Evolutionary conservation across 345 rosid species (phyloP).

Genomic region (Carallia pectinifolia): DNA sequence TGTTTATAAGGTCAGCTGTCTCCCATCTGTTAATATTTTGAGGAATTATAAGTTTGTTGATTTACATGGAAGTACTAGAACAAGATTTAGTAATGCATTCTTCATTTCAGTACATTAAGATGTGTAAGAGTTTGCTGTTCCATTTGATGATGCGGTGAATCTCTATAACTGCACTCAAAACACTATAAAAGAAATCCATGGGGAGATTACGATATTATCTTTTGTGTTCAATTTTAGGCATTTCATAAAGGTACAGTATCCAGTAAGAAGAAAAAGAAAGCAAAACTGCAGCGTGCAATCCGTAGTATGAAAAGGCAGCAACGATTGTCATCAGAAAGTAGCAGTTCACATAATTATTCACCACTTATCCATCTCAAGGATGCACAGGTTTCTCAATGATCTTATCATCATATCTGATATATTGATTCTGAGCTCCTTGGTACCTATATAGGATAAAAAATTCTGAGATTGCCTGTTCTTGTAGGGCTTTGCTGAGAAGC

Average conservation of each 20-base stretch:
- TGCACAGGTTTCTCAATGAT: constrained; percentile 60
- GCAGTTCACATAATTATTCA: constrained; percentile 53
- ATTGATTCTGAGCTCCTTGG: neutral
- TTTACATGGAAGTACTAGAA: no score
- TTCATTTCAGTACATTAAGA: no score
- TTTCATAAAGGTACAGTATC: constrained; percentile 71
- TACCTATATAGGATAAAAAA: neutral
- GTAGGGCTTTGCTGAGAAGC: constrained; percentile 84
- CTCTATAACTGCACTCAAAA: neutral
- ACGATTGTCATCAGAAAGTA: constrained; percentile 56
- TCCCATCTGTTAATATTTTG: neutral
- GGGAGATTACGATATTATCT: neutral
- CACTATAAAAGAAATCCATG: neutral
- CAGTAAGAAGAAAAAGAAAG: constrained; percentile 97
- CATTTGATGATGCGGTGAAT: neutral
- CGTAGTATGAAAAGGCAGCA: constrained; percentile 80
- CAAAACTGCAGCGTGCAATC: constrained; percentile 78
- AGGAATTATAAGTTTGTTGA: neutral
- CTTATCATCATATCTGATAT: neutral
- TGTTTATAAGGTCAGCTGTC: constrained; percentile 66
- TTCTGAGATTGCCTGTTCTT: constrained; percentile 13
- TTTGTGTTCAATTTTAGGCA: constrained; percentile 51
- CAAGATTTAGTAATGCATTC: no score
- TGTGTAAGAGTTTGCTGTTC: no score
- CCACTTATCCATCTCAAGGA: constrained; percentile 84